phyloP scores from a whole-genome alignment of 2,329 filamentous ascomycete genomes.

The Diaporthe ilicicola region DNA sequence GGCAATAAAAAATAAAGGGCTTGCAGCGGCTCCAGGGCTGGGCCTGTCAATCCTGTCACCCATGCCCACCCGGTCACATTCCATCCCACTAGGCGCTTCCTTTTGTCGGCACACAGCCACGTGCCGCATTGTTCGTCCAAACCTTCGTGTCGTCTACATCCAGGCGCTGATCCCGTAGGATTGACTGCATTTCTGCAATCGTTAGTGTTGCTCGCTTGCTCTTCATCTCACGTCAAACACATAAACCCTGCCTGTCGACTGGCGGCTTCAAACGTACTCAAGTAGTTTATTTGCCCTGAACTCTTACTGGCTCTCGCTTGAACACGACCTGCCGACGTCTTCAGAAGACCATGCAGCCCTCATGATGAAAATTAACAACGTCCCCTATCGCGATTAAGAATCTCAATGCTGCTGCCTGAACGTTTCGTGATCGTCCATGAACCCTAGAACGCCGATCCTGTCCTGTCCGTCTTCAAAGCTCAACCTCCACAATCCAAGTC shows the following conservation, averaged over 20 bases:
- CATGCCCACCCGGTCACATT: neutral
- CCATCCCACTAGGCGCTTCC: neutral
- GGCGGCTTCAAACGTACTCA: neutral
- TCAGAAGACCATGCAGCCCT: neutral
- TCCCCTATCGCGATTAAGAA: slow-evolving; percentile 9
- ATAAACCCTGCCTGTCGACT: neutral
- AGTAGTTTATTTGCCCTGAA: neutral
- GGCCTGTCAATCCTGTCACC: slow-evolving; percentile 15
- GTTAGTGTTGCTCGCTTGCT: neutral
- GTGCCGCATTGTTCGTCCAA: slow-evolving; percentile 15
- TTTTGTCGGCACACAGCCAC: slow-evolving; percentile 9
- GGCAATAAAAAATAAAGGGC: slow-evolving; percentile 27
- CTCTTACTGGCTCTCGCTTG: neutral
- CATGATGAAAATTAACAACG: neutral
- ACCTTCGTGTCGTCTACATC: neutral
- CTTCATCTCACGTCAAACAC: neutral
- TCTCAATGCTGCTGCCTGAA: slow-evolving; percentile 19
- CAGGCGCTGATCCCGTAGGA: neutral
- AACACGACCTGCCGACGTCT: neutral
- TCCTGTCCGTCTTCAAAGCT: slow-evolving; percentile 7
- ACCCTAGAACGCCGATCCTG: slow-evolving; percentile 28
- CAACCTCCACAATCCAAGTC: neutral
- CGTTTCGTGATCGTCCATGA: slow-evolving; percentile 7
- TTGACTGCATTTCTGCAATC: neutral
- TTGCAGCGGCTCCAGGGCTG: slow-evolving; percentile 23